These are phyloP conservation scores for Tylopilus plumbeoviolaceoides DNA, from an alignment of 768 basidiomycete genomes.

Conservation along the genomic window DNA sequence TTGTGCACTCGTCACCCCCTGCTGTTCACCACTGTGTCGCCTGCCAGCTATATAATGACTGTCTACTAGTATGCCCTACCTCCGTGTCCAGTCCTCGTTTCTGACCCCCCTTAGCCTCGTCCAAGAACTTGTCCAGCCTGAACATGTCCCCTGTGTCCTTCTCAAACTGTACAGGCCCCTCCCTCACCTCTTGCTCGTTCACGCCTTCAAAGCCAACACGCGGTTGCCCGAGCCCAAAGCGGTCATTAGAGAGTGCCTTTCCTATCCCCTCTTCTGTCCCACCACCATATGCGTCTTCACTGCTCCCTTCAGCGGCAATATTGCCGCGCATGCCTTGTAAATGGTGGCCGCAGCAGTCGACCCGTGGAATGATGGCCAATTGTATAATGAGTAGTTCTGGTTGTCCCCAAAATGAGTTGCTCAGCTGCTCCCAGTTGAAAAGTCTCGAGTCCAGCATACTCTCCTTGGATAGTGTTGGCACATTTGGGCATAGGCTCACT, in stretches of 20 bases:
- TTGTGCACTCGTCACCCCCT: too few species aligned
- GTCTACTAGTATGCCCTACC: too few species aligned
- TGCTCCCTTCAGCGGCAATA: slow-evolving; percentile 61
- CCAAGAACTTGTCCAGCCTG: slow-evolving; percentile 94
- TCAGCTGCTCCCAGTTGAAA: slow-evolving; percentile 93
- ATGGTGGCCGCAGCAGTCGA: slow-evolving; percentile 98
- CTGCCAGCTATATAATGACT: too few species aligned
- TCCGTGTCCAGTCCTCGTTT: slow-evolving; percentile 82
- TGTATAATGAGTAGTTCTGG: slow-evolving; percentile 93
- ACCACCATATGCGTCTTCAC: slow-evolving; percentile 90
- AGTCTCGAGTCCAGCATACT: slow-evolving; percentile 95
- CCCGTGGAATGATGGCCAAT: slow-evolving; percentile 92
- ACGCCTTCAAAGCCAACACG: slow-evolving; percentile 91
- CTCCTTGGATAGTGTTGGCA: slow-evolving; percentile 93
- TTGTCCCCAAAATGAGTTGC: slow-evolving; percentile 82
- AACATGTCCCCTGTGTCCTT: slow-evolving; percentile 98
- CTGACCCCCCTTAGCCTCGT: slow-evolving; percentile 93
- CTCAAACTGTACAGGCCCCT: slow-evolving; percentile 98
- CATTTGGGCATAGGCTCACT: too few species aligned
- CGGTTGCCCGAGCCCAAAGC: slow-evolving; percentile 85
- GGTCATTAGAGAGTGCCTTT: slow-evolving; percentile 87
- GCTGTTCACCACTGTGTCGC: too few species aligned
- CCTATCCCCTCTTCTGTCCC: slow-evolving; percentile 95
- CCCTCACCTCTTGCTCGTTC: slow-evolving; percentile 73
- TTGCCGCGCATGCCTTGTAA: slow-evolving; percentile 93